phyloP scores from a whole-genome alignment of 352 stramenopile species.

The Globisporangium parvum region DNA sequence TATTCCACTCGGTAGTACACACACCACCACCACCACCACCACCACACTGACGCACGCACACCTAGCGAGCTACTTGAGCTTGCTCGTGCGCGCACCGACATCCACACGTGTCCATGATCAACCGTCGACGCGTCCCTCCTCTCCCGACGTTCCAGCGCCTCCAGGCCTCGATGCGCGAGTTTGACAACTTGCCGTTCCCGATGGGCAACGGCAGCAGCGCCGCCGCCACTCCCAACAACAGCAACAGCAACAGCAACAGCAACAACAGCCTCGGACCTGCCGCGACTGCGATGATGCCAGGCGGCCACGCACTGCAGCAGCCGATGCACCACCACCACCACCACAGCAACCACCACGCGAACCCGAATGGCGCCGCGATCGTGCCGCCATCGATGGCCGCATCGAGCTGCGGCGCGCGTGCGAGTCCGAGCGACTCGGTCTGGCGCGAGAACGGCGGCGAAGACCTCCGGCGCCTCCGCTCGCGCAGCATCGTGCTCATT shows the following conservation, averaged over 20 bases:
- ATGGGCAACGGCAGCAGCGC: slow-evolving; percentile 13
- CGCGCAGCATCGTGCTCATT: slow-evolving; percentile 44
- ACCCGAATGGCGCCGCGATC: slow-evolving; percentile 7
- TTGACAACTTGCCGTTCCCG: slow-evolving; percentile 23
- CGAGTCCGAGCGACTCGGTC: background rate
- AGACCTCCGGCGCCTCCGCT: slow-evolving; percentile 33
- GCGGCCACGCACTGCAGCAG: background rate
- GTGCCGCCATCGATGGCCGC: slow-evolving; percentile 1
- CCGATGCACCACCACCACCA: slow-evolving; percentile 7
- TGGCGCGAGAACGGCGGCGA: slow-evolving; percentile 13
- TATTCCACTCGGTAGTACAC: slow-evolving; percentile 2
- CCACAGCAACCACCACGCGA: slow-evolving; percentile 1
- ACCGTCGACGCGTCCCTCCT: slow-evolving; percentile 16
- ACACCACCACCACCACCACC: background rate
- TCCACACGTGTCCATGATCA: slow-evolving; percentile 34
- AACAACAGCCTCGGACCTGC: slow-evolving; percentile 1
- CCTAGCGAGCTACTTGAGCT: background rate
- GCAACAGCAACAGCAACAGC: slow-evolving; percentile 13
- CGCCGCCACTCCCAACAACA: slow-evolving; percentile 7
- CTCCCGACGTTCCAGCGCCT: slow-evolving; percentile 47
- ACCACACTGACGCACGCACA: background rate
- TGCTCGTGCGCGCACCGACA: background rate
- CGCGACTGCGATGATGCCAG: background rate
- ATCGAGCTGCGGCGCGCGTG: slow-evolving; percentile 2
- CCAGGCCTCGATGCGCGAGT: slow-evolving; percentile 39